phyloP scores from a whole-genome alignment of 2,329 filamentous ascomycete species.

The Zalaria sp. region DNA sequence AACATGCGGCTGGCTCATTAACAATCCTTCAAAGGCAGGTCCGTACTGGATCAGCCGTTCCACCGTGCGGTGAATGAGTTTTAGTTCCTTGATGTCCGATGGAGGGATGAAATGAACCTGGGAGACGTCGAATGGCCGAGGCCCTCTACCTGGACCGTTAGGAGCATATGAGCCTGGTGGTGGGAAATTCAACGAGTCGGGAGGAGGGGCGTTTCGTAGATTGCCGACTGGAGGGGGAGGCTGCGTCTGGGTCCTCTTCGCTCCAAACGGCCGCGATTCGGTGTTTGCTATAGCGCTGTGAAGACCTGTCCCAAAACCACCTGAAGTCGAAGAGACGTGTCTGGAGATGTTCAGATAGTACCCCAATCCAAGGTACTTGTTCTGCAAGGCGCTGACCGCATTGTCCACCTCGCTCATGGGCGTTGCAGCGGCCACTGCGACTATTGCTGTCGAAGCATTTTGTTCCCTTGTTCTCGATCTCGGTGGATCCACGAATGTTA shows the following conservation, averaged over 20 bases:
- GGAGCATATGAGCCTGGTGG: constrained; percentile 58
- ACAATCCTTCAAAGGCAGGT: constrained; percentile 77
- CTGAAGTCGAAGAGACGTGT: constrained; percentile 36
- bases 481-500: constrained; percentile 50
- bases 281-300: constrained; percentile 16
- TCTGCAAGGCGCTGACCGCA: constrained; percentile 63
- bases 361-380: constrained; percentile 73
- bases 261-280: constrained; percentile 50
- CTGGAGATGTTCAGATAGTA: constrained; percentile 69
- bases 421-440: constrained; percentile 67
- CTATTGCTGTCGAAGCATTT: constrained; percentile 47
- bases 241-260: constrained; percentile 36
- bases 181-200: constrained; percentile 50
- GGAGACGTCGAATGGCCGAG: constrained; percentile 31
- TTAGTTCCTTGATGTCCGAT: constrained; percentile 61
- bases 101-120: constrained; percentile 48
- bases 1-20: constrained; percentile 77
- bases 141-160: constrained; percentile 43
- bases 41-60: constrained; percentile 44
- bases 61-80: constrained; percentile 75
- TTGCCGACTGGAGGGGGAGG: constrained; percentile 32
- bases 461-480: constrained; percentile 27
- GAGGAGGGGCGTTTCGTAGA: constrained; percentile 29
- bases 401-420: constrained; percentile 72
- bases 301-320: constrained; percentile 25